A percentile compares a stretch with the other conserved stretches of the same genome.
These are phyloP conservation scores for Onygena corvina DNA, from an alignment of 2,329 filamentous ascomycete genomes.

Conservation along the genomic window DNA sequence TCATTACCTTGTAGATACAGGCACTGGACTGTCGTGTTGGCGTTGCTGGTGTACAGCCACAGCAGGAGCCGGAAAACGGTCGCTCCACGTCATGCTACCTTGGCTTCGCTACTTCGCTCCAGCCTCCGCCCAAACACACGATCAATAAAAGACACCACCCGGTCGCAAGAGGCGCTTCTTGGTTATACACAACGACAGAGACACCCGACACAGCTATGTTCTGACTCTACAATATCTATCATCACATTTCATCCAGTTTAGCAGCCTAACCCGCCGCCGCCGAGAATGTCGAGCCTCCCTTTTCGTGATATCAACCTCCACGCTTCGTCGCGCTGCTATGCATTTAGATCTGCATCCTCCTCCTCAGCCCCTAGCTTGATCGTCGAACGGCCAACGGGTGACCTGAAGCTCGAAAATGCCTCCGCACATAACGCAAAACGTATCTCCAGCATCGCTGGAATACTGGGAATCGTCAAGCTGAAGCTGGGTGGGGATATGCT, in stretches of 20 bases:
- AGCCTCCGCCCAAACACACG: neutral
- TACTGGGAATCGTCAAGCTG: slow-evolving; percentile 85
- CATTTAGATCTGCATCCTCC: slow-evolving; percentile 90
- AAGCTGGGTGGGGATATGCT: slow-evolving; percentile 57
- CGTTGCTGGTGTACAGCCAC: neutral
- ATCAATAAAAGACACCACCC: neutral
- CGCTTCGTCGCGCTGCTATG: slow-evolving; percentile 81
- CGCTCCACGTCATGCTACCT: neutral
- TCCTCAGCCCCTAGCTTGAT: slow-evolving; percentile 78
- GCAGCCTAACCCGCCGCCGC: neutral
- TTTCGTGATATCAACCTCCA: slow-evolving; percentile 97
- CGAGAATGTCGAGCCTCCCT: slow-evolving; percentile 43
- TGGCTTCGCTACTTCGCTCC: neutral
- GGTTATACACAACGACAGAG: neutral
- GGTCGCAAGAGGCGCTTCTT: neutral
- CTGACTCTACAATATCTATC: neutral
- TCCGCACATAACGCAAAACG: slow-evolving; percentile 64
- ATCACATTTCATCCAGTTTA: neutral
- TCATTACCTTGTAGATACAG: too few species aligned
- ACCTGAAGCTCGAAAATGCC: slow-evolving; percentile 73
- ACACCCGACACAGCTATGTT: neutral
- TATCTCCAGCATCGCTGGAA: slow-evolving; percentile 88
- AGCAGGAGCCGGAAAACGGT: neutral
- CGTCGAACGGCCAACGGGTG: slow-evolving; percentile 82
- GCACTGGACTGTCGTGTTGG: neutral